Conservation (phyloP, 2,329 filamentous ascomycete genomes). For the Tricladium varicosporioides region DNA sequence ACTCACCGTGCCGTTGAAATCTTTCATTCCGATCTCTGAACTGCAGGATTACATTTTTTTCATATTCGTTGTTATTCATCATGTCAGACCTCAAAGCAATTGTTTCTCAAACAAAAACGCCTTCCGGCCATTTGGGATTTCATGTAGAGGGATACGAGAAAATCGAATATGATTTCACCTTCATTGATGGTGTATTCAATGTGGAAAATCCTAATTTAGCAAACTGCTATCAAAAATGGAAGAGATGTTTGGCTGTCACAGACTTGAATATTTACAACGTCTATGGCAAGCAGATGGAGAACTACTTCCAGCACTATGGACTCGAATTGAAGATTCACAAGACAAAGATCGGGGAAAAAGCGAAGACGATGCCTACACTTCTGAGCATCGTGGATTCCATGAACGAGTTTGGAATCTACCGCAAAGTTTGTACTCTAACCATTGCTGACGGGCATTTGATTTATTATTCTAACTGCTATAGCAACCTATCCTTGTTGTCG, state of each 20-base stretch:
- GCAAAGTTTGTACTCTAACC: slow-evolving; percentile 46
- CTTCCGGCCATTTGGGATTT: slow-evolving; percentile 48
- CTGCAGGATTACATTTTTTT: too few species aligned
- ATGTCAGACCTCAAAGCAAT: slow-evolving; percentile 72
- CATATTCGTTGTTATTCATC: not conserved
- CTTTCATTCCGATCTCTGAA: too few species aligned
- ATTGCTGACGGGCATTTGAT: not conserved
- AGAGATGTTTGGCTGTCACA: slow-evolving; percentile 65
- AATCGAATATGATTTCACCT: slow-evolving; percentile 73
- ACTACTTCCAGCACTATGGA: slow-evolving; percentile 64
- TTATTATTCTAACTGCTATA: slow-evolving; percentile 27
- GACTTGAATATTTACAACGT: slow-evolving; percentile 69
- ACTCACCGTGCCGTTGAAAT: too few species aligned
- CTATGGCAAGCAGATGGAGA: slow-evolving; percentile 64
- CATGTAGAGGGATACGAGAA: slow-evolving; percentile 73
- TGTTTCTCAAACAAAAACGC: slow-evolving; percentile 57
- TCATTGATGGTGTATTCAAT: slow-evolving; percentile 68
- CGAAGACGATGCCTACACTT: slow-evolving; percentile 69
- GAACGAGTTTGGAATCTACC: slow-evolving; percentile 69
- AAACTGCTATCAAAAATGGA: slow-evolving; percentile 63
- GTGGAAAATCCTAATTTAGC: slow-evolving; percentile 58
- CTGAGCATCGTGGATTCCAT: slow-evolving; percentile 70
- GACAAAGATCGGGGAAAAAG: slow-evolving; percentile 74
- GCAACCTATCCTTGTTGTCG: slow-evolving; percentile 65
- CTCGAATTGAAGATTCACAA: slow-evolving; percentile 65